A percentile compares a stretch with the other conserved stretches of the same genome.
Conservation (phyloP, 1,284 basidiomycete species). For the Pulveroboletus sp. region DNA sequence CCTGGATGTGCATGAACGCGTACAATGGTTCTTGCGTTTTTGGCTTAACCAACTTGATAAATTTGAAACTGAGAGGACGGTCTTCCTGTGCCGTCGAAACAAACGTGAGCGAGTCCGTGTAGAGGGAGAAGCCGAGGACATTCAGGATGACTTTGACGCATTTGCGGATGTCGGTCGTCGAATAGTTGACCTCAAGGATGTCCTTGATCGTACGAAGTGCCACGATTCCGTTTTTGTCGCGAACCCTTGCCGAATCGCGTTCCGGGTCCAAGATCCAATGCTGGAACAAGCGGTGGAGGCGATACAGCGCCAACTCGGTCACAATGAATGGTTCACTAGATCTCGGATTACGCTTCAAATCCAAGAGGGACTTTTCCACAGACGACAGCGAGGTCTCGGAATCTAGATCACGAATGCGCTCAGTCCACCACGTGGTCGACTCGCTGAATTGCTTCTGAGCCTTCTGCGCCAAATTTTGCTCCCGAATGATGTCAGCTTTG, state of each 20-base stretch:
- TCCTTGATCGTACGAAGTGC: slow-evolving; percentile 51
- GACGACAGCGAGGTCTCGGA: slow-evolving; percentile 31
- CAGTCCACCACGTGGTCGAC: slow-evolving; percentile 23
- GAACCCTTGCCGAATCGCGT: slow-evolving; percentile 37
- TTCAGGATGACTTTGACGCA: slow-evolving; percentile 44
- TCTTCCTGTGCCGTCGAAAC: slow-evolving; percentile 31
- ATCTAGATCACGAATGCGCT: slow-evolving; percentile 31
- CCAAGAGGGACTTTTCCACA: slow-evolving; percentile 26
- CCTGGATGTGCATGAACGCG: slow-evolving; percentile 56
- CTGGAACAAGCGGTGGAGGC: slow-evolving; percentile 51
- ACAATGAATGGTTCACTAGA: slow-evolving; percentile 45
- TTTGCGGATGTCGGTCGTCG: slow-evolving; percentile 42
- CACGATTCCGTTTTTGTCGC: slow-evolving; percentile 47
- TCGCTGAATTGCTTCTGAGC: slow-evolving; percentile 26
- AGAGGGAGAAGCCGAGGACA: slow-evolving; percentile 48
- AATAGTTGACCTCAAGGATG: slow-evolving; percentile 40
- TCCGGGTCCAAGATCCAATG: slow-evolving; percentile 52
- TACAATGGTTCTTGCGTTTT: slow-evolving; percentile 44
- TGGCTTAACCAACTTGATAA: slow-evolving; percentile 53
- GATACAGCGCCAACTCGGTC: slow-evolving; percentile 53
- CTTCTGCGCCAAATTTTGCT: slow-evolving; percentile 31
- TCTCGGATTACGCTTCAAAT: slow-evolving; percentile 45
- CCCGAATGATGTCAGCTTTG: slow-evolving; percentile 32
- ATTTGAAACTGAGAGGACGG: slow-evolving; percentile 51
- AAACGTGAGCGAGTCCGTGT: slow-evolving; percentile 33